Evolutionary conservation across 2,329 filamentous ascomycete species (phyloP).

Genomic region (Colletotrichum sp.): DNA sequence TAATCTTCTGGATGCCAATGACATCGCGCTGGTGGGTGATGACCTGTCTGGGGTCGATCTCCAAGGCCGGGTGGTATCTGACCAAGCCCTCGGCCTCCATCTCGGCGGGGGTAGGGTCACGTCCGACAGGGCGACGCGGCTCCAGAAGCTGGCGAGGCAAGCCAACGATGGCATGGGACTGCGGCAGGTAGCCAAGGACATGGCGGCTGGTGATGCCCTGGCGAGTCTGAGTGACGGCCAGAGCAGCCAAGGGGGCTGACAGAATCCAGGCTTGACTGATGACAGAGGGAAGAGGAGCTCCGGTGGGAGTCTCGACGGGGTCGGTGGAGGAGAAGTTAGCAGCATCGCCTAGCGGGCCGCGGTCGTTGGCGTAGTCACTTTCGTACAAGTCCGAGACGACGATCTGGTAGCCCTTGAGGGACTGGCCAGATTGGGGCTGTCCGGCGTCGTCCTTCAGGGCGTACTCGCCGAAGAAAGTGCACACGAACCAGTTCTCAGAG

Average conservation of each 20-base stretch:
- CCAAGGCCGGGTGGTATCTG: constrained; percentile 76
- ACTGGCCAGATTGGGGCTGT: constrained; percentile 41
- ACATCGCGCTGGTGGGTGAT: constrained; percentile 86
- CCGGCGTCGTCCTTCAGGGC: constrained; percentile 55
- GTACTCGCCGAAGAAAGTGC: constrained; percentile 75
- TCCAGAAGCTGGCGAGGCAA: constrained; percentile 83
- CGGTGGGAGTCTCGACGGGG: constrained; percentile 62
- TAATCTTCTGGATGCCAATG: constrained; percentile 73
- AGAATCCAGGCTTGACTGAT: constrained; percentile 83
- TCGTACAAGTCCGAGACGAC: constrained; percentile 90
- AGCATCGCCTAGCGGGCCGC: constrained; percentile 74
- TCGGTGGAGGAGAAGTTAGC: constrained; percentile 80
- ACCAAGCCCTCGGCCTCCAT: constrained; percentile 79
- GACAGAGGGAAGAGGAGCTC: constrained; percentile 71
- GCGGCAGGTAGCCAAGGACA: constrained; percentile 78
- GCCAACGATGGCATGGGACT: constrained; percentile 75
- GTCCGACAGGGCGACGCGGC: constrained; percentile 82
- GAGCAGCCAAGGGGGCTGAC: constrained; percentile 75
- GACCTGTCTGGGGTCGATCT: constrained; percentile 82
- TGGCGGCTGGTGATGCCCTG: constrained; percentile 90
- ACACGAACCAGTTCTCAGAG: constrained; percentile 95
- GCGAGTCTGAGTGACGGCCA: constrained; percentile 85
- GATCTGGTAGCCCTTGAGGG: constrained; percentile 84
- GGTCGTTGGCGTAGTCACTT: constrained; percentile 81
- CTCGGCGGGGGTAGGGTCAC: constrained; percentile 82